phyloP scores from a whole-genome alignment of 2,329 filamentous ascomycete genomes.

The Sodiomyces alkalinus region DNA sequence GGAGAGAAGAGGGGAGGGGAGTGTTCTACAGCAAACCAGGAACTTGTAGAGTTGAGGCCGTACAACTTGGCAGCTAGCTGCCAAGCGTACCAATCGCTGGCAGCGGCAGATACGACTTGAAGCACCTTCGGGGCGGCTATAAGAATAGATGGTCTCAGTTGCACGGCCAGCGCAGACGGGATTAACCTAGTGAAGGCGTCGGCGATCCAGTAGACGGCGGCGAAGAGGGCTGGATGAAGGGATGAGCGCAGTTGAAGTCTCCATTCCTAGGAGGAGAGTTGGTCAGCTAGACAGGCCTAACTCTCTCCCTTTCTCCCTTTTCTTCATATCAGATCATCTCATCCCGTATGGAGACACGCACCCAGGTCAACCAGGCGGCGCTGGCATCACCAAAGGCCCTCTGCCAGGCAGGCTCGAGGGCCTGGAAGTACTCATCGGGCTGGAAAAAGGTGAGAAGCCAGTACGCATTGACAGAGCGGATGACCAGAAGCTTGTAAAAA shows the following conservation, averaged over 20 bases:
- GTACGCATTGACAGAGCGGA: slow-evolving; percentile 70
- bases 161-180: slow-evolving; percentile 26
- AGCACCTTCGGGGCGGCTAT: slow-evolving; percentile 57
- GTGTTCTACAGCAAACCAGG: slow-evolving; percentile 54
- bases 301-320: too few relatives aligned
- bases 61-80: slow-evolving; percentile 62
- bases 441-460: slow-evolving; percentile 85
- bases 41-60: slow-evolving; percentile 44
- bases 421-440: slow-evolving; percentile 94
- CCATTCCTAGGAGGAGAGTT: slow-evolving; percentile 96
- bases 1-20: not conserved
- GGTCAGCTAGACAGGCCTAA: not conserved
- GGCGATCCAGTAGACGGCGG: slow-evolving; percentile 51
- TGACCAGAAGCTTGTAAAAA: slow-evolving; percentile 34
- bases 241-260: slow-evolving; percentile 73
- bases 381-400: slow-evolving; percentile 63
- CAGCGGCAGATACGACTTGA: slow-evolving; percentile 64
- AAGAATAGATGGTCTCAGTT: slow-evolving; percentile 49
- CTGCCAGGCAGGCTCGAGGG: slow-evolving; percentile 86
- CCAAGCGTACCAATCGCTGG: slow-evolving; percentile 80
- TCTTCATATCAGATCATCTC: too few relatives aligned
- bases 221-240: slow-evolving; percentile 81
- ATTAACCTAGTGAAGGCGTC: slow-evolving; percentile 41
- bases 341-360: slow-evolving; percentile 34
- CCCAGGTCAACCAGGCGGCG: slow-evolving; percentile 93